Evolutionary conservation across 371 early-diverging fungal genomes (phyloP), one percentile per base, ranked within the genome.

Genomic region (Apophysomyces trapeziformis): DNA sequence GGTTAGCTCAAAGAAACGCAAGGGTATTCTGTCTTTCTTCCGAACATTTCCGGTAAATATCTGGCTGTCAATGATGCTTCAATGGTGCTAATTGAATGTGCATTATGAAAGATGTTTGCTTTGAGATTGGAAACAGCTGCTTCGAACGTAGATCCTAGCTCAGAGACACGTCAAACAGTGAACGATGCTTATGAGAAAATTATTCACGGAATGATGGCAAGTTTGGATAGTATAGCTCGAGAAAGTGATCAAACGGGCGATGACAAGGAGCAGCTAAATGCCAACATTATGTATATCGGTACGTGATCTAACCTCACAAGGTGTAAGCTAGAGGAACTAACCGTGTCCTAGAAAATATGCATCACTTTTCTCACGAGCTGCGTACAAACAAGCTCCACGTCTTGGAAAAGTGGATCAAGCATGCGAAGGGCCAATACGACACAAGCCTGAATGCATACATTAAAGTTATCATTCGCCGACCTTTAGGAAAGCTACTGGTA

Each of bases 241-340:
- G 92, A 90, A 63, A 83, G 88, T 4, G 91, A 92, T 70, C 81
- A 86, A 44, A 84, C 79, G 7, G 89, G 85, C 13, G 96, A 96
- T 59, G 96, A 96, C 60, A 96, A 97, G 76, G 99, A 98, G 59
- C 93, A 92, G 64, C 74, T 97, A 58, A 96, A 96, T 73, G 85
- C 92, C 0, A 92, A 93, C 65, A 93, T 96, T 14, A 80, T 95
- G 73, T 89, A 86, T 44, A 83, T 96, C 65, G 94, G 93, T 89
- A 87, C 77, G 57, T 7, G 8, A n/a, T 18, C 21, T 21, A 3
- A 5, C 58, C 37, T 9, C 39, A 5, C 5, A 4, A 9, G 32
- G 32, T 2, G 6, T 38, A 61, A 16, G n/a, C 13, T 11, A 41
- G 35, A 18, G 2, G 60, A 39, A 16, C 37, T 38, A 12, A 60